Base-by-base conservation (phyloP, 106 monocot genomes). In the Agapanthus africanus region DNA sequence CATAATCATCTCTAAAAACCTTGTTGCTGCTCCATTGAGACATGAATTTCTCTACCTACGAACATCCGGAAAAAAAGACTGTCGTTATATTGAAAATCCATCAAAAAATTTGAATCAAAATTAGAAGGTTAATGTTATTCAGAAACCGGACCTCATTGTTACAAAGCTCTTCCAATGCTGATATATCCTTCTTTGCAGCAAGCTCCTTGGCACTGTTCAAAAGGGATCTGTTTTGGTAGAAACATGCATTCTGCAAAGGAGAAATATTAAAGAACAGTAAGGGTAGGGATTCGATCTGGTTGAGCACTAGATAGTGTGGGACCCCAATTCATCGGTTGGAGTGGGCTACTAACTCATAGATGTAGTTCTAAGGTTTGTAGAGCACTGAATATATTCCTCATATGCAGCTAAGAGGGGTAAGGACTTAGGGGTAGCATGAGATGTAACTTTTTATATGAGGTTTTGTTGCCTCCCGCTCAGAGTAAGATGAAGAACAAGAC, bases 1-100 rank as follows among this genome's bases (percentile, higher is more conserved):
- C 85, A 68, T 87, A 90, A 59, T 94, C 87, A 63, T 81, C 94
- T 68, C 90, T 80, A 56, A 94, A 87, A n/a, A 52, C 78, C 65
- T 90, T 89, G 46, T 69, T 77, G 21, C 74, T 74, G 69, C 74
- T 79, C 80, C 80, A 94, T 30, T 83, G 68, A 0, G 74, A 77
- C 78, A 94, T 81, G 70, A 94, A 90, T 50, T 90, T 87, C 42
- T 87, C 90, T 3, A 78, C 78, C 87, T 94, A 59, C 36, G 14
- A 38, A 50, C 7, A 21, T 1, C 21, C 4, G 35, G 15, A 65
- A 40, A 40, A n/a, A n/a, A n/a, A n/a, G n/a, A n/a, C n/a, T n/a
- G n/a, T n/a, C n/a, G n/a, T n/a, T n/a, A n/a, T n/a, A n/a, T n/a
- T n/a, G n/a, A n/a, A n/a, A n/a, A n/a, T n/a, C n/a, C n/a, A n/a